A percentile compares a stretch with the other conserved stretches of the same genome.
Conservation (phyloP, 2,329 filamentous ascomycete genomes). For the Diaporthe batatas region DNA sequence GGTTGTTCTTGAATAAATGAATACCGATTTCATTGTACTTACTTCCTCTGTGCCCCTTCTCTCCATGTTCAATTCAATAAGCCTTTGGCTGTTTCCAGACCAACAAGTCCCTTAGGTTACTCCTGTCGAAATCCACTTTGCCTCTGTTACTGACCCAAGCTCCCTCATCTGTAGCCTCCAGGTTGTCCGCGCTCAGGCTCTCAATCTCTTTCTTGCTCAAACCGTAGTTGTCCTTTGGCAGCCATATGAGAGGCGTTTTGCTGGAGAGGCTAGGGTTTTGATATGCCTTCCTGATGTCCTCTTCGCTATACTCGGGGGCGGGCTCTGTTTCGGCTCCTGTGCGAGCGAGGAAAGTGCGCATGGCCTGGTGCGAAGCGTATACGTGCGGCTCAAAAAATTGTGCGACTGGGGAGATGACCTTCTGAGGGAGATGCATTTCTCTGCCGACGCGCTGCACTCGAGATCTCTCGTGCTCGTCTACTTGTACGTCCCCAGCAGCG, state of each 20-base stretch:
- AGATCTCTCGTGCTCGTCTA: slow-evolving; percentile 26
- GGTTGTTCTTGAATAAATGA: background rate
- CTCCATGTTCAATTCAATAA: slow-evolving; percentile 25
- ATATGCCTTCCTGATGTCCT: slow-evolving; percentile 38
- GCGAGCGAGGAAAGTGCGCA: slow-evolving; percentile 37
- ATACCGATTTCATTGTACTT: background rate
- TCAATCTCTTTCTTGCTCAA: slow-evolving; percentile 40
- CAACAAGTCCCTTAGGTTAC: slow-evolving; percentile 13
- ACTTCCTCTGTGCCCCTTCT: background rate
- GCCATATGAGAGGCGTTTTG: slow-evolving; percentile 38
- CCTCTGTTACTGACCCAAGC: slow-evolving; percentile 39
- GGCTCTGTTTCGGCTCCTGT: slow-evolving; percentile 38
- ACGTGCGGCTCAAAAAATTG: slow-evolving; percentile 39
- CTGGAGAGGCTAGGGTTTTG: slow-evolving; percentile 40
- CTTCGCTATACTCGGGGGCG: slow-evolving; percentile 36
- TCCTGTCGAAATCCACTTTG: slow-evolving; percentile 40
- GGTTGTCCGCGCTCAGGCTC: slow-evolving; percentile 13
- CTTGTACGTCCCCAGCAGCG: slow-evolving; percentile 26
- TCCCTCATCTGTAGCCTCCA: slow-evolving; percentile 39
- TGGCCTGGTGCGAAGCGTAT: slow-evolving; percentile 41
- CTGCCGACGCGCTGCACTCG: slow-evolving; percentile 38
- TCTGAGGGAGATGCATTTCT: slow-evolving; percentile 31
- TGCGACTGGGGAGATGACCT: slow-evolving; percentile 37
- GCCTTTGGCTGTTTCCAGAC: slow-evolving; percentile 37
- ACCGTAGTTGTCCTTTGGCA: slow-evolving; percentile 38